These are phyloP conservation scores for Clathrus columnatus DNA, from an alignment of 768 basidiomycete genomes.

Conservation along the genomic window DNA sequence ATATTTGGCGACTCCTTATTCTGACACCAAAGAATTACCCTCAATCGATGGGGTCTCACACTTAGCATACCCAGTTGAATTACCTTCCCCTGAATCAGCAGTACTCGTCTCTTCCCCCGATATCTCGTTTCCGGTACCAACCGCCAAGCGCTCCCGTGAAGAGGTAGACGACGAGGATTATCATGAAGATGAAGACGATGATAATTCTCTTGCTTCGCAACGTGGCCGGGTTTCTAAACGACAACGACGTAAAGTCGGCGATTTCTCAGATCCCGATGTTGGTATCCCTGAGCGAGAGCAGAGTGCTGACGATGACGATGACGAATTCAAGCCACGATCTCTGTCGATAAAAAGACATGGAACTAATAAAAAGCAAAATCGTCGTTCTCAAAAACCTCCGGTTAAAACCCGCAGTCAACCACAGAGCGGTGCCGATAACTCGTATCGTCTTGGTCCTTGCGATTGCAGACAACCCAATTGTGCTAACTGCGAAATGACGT, in stretches of 20 bases:
- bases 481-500: not conserved
- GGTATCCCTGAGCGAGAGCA: not conserved
- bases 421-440: too few species aligned
- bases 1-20: not conserved
- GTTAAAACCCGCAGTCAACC: too few species aligned
- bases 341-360: too few species aligned
- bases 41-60: not conserved
- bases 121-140: not conserved
- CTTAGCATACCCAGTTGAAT: not conserved
- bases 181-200: not conserved
- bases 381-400: too few species aligned
- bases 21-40: not conserved
- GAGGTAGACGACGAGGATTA: not conserved
- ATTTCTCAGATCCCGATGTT: not conserved
- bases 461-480: not conserved
- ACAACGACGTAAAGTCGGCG: not conserved
- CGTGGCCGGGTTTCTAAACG: not conserved
- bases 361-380: not conserved
- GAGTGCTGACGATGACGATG: not conserved
- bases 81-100: not conserved
- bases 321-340: not conserved
- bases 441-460: constrained; percentile 3
- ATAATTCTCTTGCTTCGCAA: not conserved
- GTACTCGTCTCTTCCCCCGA: not conserved
- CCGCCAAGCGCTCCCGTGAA: not conserved